Evolutionary conservation across 2,329 filamentous ascomycete genomes (phyloP), one percentile per base, ranked within the genome.

Genomic region (Fusarium anguioides): DNA sequence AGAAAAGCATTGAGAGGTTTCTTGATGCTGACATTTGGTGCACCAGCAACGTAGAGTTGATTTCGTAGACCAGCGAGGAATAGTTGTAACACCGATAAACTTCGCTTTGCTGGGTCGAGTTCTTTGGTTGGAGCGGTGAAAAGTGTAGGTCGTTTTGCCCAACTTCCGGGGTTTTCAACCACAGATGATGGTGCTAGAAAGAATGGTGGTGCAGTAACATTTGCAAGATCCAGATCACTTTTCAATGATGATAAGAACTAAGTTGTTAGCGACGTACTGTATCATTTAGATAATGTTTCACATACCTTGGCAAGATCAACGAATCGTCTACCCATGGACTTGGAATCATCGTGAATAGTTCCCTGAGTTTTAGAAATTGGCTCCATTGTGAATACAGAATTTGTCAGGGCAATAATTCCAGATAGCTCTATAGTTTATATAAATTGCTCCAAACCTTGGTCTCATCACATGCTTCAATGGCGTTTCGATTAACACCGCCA

Each of bases 1-100:
- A 86, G 75, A 48, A 86, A 85, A 8, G 83, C 83, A 58, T 86
- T 86, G 8, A 85, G 77, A 3, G 83, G 83, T 66, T 86, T 86
- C 72, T 83, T 83, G 73, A 84, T 83, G 61, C 81, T 83, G 33
- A 81, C 77, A 27, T 75, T 77, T 9, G 82, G 80, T 27, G 80
- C 78, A 46, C 81, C 82, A 60, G 70, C 80, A 12, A 84, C 78
- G 66, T 85, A 85, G 50, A 84, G 76, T 48, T 85, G 82, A 51
- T 77, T 81, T 27, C 79, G 75, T 37, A 85, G 77, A 6, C 82
- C 81, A 15, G 79, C 77, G 12, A 85, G 76, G 52, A 85, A 80
- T 73, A 83, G 80, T 40, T 81, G 81, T 36, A 85, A 74, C 2
- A 85, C 81, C 5, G 82, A 75, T 9, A 85, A 67, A n/a, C 78